Percentiles rank a stretch among this genome's conserved stretches.
Conservation (phyloP, 1,284 basidiomycete genomes). For the Apiotrichum domesticum region DNA sequence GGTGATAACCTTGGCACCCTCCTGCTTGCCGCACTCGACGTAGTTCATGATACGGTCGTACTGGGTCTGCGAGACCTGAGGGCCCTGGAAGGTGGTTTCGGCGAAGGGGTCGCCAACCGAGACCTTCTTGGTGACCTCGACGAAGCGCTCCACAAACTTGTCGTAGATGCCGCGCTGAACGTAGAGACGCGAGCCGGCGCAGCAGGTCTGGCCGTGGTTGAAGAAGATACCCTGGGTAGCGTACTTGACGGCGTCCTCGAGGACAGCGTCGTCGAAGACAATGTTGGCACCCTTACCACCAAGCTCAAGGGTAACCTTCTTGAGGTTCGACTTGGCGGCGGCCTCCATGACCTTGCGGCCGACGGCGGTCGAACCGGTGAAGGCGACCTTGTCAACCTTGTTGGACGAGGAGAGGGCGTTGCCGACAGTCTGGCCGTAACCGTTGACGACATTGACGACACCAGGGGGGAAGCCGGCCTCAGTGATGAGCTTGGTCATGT, state of each 20-base stretch:
- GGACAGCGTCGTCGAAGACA: constrained; percentile 51
- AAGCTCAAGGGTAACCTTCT: constrained; percentile 81
- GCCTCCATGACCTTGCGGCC: constrained; percentile 54
- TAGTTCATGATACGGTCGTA: constrained; percentile 72
- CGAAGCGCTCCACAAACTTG: constrained; percentile 42
- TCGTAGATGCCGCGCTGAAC: constrained; percentile 79
- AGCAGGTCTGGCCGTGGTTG: constrained; percentile 66
- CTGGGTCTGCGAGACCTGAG: constrained; percentile 60
- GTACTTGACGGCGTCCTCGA: constrained; percentile 77
- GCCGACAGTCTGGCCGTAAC: constrained; percentile 64
- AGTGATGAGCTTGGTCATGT: constrained; percentile 48
- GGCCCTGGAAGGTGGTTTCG: constrained; percentile 67
- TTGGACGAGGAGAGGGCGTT: constrained; percentile 54
- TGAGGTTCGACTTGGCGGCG: constrained; percentile 53
- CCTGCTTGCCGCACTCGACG: constrained; percentile 74
- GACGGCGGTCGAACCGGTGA: constrained; percentile 54
- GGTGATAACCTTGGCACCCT: constrained; percentile 71
- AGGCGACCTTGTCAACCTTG: constrained; percentile 55
- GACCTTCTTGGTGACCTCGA: constrained; percentile 27
- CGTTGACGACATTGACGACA: constrained; percentile 62
- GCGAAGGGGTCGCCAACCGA: constrained; percentile 64
- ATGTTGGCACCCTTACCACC: constrained; percentile 83
- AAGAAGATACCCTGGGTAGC: constrained; percentile 67
- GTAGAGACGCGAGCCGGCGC: constrained; percentile 52
- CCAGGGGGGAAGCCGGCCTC: constrained; percentile 62